A percentile compares a stretch with the other conserved stretches of the same genome.
phyloP scores from a whole-genome alignment of 2,329 filamentous ascomycete species.

The Penicillium oxalicum region DNA sequence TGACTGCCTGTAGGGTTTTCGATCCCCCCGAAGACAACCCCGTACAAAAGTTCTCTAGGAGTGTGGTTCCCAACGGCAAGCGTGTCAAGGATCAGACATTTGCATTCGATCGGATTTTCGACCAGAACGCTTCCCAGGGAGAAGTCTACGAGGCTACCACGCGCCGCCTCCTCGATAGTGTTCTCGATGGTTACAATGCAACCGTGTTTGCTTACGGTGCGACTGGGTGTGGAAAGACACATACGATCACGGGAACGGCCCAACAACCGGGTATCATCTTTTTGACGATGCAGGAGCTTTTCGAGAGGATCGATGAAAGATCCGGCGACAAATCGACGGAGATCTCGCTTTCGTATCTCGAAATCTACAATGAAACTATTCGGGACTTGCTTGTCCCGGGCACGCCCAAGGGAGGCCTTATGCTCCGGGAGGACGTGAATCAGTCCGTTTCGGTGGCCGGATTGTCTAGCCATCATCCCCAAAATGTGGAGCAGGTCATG shows the following conservation, averaged over 20 bases:
- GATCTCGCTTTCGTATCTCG: constrained; percentile 86
- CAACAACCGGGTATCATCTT: constrained; percentile 97
- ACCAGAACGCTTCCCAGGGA: constrained; percentile 84
- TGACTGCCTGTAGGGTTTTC: constrained; percentile 63
- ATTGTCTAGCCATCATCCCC: constrained; percentile 82
- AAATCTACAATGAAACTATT: constrained; percentile 99
- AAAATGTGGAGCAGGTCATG: constrained; percentile 94
- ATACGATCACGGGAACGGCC: constrained; percentile 88
- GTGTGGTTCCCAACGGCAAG: constrained; percentile 76
- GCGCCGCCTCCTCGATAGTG: constrained; percentile 81
- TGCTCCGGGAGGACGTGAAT: constrained; percentile 90
- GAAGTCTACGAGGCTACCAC: constrained; percentile 96
- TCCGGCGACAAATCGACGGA: constrained; percentile 84
- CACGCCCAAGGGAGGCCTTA: constrained; percentile 74
- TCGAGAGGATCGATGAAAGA: constrained; percentile 87
- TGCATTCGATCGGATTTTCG: constrained; percentile 92
- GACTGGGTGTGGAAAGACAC: constrained; percentile 96
- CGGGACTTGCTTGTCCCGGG: constrained; percentile 86
- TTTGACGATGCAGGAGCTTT: constrained; percentile 96
- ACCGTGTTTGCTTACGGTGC: constrained; percentile 98
- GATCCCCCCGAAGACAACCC: constrained; percentile 94
- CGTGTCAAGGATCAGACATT: constrained; percentile 97
- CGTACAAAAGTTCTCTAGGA: constrained; percentile 78
- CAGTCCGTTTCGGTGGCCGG: constrained; percentile 87
- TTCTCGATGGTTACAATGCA: constrained; percentile 95